Conservation (phyloP, 2,329 filamentous ascomycete genomes). For the Phyllosticta paracitricarpa region DNA sequence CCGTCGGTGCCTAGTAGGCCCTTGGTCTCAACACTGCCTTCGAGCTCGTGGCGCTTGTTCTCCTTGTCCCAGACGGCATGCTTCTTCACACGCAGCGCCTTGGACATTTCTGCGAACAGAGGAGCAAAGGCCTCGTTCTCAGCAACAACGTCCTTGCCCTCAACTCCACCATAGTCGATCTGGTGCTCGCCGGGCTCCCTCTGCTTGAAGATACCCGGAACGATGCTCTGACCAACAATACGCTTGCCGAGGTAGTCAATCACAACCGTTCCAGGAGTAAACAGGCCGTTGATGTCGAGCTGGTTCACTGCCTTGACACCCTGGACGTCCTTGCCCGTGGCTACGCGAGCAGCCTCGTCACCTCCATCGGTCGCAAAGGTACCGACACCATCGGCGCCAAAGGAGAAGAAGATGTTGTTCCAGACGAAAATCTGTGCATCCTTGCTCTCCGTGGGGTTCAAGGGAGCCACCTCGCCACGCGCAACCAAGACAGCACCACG, state of each 20-base stretch:
- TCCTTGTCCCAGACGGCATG: constrained; percentile 98
- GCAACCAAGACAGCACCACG: constrained; percentile 87
- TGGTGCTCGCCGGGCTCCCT: constrained; percentile 95
- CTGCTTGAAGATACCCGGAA: constrained; percentile 98
- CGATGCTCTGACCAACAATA: constrained; percentile 94
- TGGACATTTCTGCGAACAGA: constrained; percentile 82
- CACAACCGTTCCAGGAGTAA: constrained; percentile 91
- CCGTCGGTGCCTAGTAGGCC: constrained; percentile 94
- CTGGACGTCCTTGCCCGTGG: constrained; percentile 91
- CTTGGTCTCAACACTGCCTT: constrained; percentile 96
- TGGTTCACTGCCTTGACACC: constrained; percentile 95
- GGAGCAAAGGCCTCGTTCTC: constrained; percentile 77
- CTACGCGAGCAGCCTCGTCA: constrained; percentile 89
- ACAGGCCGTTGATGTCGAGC: constrained; percentile 86
- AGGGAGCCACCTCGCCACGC: constrained; percentile 78
- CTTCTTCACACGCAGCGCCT: constrained; percentile 82
- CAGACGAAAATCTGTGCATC: constrained; percentile 99
- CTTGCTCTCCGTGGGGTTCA: constrained; percentile 86
- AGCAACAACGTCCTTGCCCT: constrained; percentile 91
- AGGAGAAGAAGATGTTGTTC: constrained; percentile 99
- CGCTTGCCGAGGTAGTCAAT: constrained; percentile 96
- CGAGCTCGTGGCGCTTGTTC: constrained; percentile 76
- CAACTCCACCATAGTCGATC: constrained; percentile 96
- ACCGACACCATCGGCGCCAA: constrained; percentile 91
- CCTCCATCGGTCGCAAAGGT: constrained; percentile 95